Conservation (phyloP, 1,139 yeast genomes). For the Eremothecium coryli region DNA sequence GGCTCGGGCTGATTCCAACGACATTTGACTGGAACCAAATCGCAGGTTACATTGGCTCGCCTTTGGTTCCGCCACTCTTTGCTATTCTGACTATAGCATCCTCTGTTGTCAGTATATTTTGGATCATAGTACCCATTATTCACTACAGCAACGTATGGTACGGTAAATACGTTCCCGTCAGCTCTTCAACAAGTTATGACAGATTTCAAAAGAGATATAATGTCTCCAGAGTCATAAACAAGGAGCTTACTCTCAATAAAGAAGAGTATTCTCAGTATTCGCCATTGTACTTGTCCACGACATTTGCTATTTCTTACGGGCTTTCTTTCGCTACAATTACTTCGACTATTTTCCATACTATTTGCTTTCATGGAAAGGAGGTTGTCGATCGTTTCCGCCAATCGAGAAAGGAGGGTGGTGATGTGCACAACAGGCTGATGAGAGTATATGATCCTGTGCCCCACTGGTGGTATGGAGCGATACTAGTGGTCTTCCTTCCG, state of each 20-base stretch:
- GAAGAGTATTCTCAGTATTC: conserved; percentile 45
- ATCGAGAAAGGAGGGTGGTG: conserved; percentile 40
- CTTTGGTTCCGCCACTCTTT: conserved; percentile 59
- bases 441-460: conserved; percentile 49
- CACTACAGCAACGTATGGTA: conserved; percentile 45
- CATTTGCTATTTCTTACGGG: conserved; percentile 55
- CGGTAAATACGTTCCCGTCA: conserved; percentile 44
- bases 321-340: conserved; percentile 54
- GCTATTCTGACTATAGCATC: conserved; percentile 44
- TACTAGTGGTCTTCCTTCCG: conserved; percentile 40
- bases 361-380: conserved; percentile 47
- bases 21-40: conserved; percentile 52
- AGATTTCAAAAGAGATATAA: conserved; percentile 38
- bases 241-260: conserved; percentile 37
- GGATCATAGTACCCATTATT: conserved; percentile 39
- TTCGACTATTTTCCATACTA: conserved; percentile 48
- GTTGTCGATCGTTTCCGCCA: conserved; percentile 39
- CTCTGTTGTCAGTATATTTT: conserved; percentile 39
- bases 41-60: conserved; percentile 52
- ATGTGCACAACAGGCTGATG: conserved; percentile 59
- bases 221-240: conserved; percentile 38
- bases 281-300: conserved; percentile 54
- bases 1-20: conserved; percentile 54
- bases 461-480: conserved; percentile 52
- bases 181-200: conserved; percentile 37